Percentiles rank a stretch among this genome's conserved stretches.
These are phyloP conservation scores for Phyllachora maydis DNA, from an alignment of 2,329 filamentous ascomycete species.

Conservation along the genomic window DNA sequence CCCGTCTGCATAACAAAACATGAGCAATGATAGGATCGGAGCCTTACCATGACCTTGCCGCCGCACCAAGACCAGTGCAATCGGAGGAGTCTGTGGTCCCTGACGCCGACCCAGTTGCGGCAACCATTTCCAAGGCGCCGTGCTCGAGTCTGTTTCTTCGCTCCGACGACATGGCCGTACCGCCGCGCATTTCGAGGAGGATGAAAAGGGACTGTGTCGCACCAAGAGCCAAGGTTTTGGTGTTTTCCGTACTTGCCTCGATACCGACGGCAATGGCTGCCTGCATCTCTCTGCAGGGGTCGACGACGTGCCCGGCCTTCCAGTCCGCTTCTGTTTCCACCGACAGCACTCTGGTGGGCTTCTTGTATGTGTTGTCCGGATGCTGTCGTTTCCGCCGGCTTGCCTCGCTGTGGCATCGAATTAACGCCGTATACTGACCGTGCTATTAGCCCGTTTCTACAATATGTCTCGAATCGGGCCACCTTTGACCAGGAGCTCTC, in stretches of 20 bases:
- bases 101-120: no score
- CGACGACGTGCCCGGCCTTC: conserved; percentile 53
- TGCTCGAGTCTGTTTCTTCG: no score
- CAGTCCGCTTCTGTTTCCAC: conserved; percentile 51
- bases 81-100: no score
- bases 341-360: conserved; percentile 28
- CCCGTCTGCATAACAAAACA: conserved; percentile 2
- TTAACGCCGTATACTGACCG: background rate
- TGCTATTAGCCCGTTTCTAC: conserved; percentile 67
- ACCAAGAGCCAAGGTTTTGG: no score
- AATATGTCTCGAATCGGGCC: conserved; percentile 52
- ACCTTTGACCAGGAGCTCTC: conserved; percentile 62
- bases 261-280: conserved; percentile 11
- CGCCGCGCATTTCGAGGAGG: no score
- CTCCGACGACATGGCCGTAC: no score
- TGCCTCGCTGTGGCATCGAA: background rate
- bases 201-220: no score
- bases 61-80: conserved; percentile 2
- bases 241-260: no score
- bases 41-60: conserved; percentile 6
- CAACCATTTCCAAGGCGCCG: no score
- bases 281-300: conserved; percentile 50
- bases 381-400: background rate
- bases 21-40: conserved; percentile 6
- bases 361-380: conserved; percentile 38